Evolutionary conservation across 1,284 basidiomycete species (phyloP), one percentile per base, ranked within the genome.

Genomic region (Fomes fomentarius): DNA sequence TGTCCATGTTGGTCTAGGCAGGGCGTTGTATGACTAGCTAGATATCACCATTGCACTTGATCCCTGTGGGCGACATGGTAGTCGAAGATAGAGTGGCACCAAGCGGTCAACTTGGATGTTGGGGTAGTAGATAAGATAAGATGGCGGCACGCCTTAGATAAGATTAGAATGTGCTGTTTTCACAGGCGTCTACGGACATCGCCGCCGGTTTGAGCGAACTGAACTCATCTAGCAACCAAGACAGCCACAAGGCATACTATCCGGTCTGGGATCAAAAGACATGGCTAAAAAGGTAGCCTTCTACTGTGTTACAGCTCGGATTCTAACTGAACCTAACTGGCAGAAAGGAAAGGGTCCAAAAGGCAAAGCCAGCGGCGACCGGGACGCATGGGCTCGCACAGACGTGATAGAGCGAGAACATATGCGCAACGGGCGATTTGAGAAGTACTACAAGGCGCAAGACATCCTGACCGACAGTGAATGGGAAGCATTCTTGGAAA

Each of bases 371-470:
- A 38, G 54, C 21, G 40, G 35, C n/a, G 33, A 51, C n/a, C 50
- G 53, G 4, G 59, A 58, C 40, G 59, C 53, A n/a, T 61, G 52
- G 61, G 58, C 39, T 63, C 64, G 70, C 22, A 63, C 69, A 4
- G 69, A 69, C 43, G 54, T 68, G n/a, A 63, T 87, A 45, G 79
- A 81, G 50, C 83, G 77, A 60, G 63, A 74, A 37, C 81, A 85
- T 67, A 89, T 90, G 88, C 67, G 80, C 54, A 94, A 94, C 67
- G 81, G 81, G 41, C 80, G 81, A 1, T 89, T 96, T 62, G 81
- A 82, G 57, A 75, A 76, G 39, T 96, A 94, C 72, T 96, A 96
- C 77, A 81, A 82, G 69, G 77, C 82, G 0, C 91, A 93, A 66
- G 76, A 80, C n/a, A 83, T 92, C 43, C 70, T 93, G 5, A 74